Evolutionary conservation across 345 rosid species (phyloP).

Genomic region (Odontarrhena argentea): DNA sequence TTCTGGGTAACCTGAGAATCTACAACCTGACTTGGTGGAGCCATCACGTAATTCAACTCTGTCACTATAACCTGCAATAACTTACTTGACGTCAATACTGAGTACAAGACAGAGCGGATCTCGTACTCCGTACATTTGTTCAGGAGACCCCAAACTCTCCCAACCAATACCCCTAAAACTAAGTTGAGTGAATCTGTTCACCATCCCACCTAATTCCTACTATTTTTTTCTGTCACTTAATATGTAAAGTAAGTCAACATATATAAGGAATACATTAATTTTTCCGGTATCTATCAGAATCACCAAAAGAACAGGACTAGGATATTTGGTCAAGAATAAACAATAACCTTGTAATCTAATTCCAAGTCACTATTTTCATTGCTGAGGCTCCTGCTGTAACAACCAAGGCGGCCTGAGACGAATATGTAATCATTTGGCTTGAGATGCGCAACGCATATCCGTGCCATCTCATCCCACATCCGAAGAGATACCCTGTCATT

Average conservation of each 20-base stretch:
- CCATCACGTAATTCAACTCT: slow-evolving; percentile 54
- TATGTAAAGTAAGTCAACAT: no score
- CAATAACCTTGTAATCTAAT: slow-evolving; percentile 50
- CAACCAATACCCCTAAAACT: no score
- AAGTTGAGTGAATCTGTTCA: no score
- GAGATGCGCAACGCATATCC: slow-evolving; percentile 52
- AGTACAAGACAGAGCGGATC: background rate
- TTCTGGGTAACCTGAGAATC: slow-evolving; percentile 30
- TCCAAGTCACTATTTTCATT: slow-evolving; percentile 34
- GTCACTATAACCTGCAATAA: slow-evolving; percentile 56
- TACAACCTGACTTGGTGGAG: slow-evolving; percentile 35
- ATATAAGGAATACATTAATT: no score
- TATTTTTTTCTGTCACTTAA: no score
- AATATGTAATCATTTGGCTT: slow-evolving; percentile 58
- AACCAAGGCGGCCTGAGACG: slow-evolving; percentile 60
- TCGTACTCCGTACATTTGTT: no score
- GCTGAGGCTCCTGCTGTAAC: slow-evolving; percentile 31
- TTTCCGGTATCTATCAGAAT: no score
- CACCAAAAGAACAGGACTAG: background rate
- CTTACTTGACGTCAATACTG: background rate
- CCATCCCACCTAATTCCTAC: no score
- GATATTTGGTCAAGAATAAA: slow-evolving; percentile 3
- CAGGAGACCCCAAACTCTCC: no score
- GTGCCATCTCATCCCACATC: slow-evolving; percentile 55
- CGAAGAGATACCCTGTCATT: slow-evolving; percentile 52